Conservation (phyloP, 805 yeast genomes). For the Ogataea neopini region DNA sequence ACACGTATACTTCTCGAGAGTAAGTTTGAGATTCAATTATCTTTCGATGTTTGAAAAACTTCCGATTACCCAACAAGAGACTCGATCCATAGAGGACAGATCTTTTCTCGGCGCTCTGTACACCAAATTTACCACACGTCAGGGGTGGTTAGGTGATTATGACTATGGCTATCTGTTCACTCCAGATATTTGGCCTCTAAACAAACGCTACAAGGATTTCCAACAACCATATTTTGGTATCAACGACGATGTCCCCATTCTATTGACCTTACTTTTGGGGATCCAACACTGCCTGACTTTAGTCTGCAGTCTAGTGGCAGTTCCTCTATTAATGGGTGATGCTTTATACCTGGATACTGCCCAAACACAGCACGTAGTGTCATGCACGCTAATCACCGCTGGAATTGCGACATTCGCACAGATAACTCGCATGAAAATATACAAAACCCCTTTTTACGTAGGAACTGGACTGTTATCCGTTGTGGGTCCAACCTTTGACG, state of each 20-base stretch:
- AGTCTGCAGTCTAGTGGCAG: slow-evolving; percentile 81
- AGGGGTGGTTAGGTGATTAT: slow-evolving; percentile 76
- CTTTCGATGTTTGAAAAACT: no score
- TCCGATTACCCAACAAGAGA: neutral
- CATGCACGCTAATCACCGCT: slow-evolving; percentile 64
- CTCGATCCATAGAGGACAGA: neutral
- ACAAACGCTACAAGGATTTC: slow-evolving; percentile 41
- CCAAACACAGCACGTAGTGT: slow-evolving; percentile 55
- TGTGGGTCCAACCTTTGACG: slow-evolving; percentile 81
- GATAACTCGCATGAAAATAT: slow-evolving; percentile 70
- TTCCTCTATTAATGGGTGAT: slow-evolving; percentile 65
- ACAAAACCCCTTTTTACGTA: slow-evolving; percentile 60
- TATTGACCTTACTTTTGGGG: slow-evolving; percentile 68
- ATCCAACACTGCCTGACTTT: slow-evolving; percentile 78
- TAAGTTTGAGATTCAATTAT: no score
- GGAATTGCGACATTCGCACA: slow-evolving; percentile 66
- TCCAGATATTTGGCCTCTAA: slow-evolving; percentile 66
- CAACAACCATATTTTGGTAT: slow-evolving; percentile 75
- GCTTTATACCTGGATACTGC: slow-evolving; percentile 53
- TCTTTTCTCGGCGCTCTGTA: neutral
- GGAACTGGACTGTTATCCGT: slow-evolving; percentile 83
- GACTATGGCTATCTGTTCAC: slow-evolving; percentile 72
- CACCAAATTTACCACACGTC: slow-evolving; percentile 29
- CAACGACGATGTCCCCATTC: slow-evolving; percentile 66
- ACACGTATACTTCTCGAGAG: no score